Evolutionary conservation across 2,329 filamentous ascomycete genomes (phyloP), one percentile per base, ranked within the genome.

Genomic region (Alternaria angustiovoidea): DNA sequence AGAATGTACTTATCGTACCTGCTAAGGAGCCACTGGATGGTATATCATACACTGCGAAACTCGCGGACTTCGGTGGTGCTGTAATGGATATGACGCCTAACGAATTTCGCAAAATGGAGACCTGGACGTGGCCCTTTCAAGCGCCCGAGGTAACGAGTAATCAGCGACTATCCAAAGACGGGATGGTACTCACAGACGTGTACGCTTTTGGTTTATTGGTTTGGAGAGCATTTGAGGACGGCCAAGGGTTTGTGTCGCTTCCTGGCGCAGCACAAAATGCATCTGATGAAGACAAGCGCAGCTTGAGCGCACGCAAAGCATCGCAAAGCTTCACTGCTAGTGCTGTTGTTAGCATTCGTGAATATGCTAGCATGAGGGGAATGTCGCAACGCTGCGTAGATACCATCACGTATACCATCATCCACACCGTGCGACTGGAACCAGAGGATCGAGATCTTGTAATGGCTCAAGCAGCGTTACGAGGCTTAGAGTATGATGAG

Each of bases 1-100:
- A 65, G n/a, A 65, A 62, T 39, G 59, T 65, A 11, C 44, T 65
- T 12, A 60, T 62, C 7, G 46, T 65, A 44, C 52, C 41, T 11
- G 18, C 22, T 6, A 44, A 43, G 32, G 47, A 7, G 9, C 5
- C 55, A 62, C 38, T 65, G 4, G 16, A 38, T 0, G 16, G 16
- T 38, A 18, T 38, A 18, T n/a, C 36, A n/a, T 38, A 38, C 7
- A 38, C 36, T 7, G 36, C 36, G 16, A 18, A 38, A 18, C 36
- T 38, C 3, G 36, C 36, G 2, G 36, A 18, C n/a, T 38, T 65
- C 30, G 62, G 59, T 14, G 52, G 55, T n/a, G 53, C 59, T 2
- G 56, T 62, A 12, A 64, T 64, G 59, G 36, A 65, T 34, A 65
- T 57, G 57, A 44, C 41, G 12, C 6, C 41, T 22, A 22, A 14